phyloP scores from a whole-genome alignment of 768 basidiomycete species.

The Tulasnella calospora region DNA sequence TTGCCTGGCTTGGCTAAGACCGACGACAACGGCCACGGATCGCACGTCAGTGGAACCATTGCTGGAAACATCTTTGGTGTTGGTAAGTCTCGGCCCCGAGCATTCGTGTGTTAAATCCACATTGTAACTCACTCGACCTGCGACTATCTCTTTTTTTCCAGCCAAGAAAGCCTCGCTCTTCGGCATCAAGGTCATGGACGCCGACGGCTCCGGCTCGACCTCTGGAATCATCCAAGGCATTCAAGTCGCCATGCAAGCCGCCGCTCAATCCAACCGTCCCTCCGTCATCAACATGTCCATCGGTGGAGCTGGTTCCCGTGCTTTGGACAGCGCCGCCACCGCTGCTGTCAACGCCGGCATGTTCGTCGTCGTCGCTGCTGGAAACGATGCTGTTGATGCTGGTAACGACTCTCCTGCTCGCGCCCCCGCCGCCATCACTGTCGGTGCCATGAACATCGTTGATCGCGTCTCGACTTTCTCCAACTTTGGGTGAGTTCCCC shows the following conservation, averaged over 20 bases:
- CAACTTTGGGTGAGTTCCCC: slow-evolving; percentile 29
- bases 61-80: slow-evolving; percentile 15
- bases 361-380: slow-evolving; percentile 28
- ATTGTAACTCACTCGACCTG: not conserved
- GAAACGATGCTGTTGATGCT: slow-evolving; percentile 26
- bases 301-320: slow-evolving; percentile 15
- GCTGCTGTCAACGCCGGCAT: slow-evolving; percentile 21
- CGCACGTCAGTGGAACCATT: slow-evolving; percentile 22
- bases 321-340: slow-evolving; percentile 26
- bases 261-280: slow-evolving; percentile 13
- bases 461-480: slow-evolving; percentile 27
- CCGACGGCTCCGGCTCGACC: slow-evolving; percentile 20
- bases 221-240: slow-evolving; percentile 27
- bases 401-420: slow-evolving; percentile 23
- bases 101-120: too few relatives aligned
- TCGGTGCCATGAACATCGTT: slow-evolving; percentile 28
- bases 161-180: slow-evolving; percentile 17
- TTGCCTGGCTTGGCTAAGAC: not conserved
- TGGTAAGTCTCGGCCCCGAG: too few relatives aligned
- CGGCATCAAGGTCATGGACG: slow-evolving; percentile 20
- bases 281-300: slow-evolving; percentile 29
- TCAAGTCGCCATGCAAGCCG: slow-evolving; percentile 22
- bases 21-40: slow-evolving; percentile 26
- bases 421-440: slow-evolving; percentile 25
- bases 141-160: not conserved